Percentiles rank a stretch among this genome's conserved stretches.
Conservation (phyloP, 2,329 filamentous ascomycete species). For the Epichloe elymi region DNA sequence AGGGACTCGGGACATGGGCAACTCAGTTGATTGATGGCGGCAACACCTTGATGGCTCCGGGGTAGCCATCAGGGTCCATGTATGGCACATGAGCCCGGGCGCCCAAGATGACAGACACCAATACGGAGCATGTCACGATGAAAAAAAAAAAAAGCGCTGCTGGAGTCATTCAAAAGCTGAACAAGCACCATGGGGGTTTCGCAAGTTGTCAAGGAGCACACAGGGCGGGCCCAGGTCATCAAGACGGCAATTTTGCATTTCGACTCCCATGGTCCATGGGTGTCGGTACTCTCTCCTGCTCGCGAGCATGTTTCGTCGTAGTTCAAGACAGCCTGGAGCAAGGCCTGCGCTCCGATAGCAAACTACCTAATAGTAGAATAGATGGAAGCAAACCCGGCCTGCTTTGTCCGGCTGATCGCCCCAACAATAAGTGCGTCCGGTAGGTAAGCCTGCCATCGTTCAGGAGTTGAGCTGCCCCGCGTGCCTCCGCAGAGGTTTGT, state of each 20-base stretch:
- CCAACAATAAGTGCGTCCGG: slow-evolving; percentile 57
- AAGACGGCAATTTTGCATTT: no score
- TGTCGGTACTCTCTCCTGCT: background rate
- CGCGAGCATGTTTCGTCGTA: slow-evolving; percentile 10
- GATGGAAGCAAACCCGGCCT: slow-evolving; percentile 7
- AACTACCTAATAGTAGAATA: slow-evolving; percentile 3
- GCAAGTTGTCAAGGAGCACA: no score
- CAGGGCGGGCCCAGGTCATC: no score
- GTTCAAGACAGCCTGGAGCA: slow-evolving; percentile 13
- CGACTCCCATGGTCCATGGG: no score
- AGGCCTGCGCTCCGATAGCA: slow-evolving; percentile 15
- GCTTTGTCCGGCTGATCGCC: slow-evolving; percentile 69
- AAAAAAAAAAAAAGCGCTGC: no score
- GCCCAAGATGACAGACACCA: background rate
- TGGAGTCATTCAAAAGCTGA: no score
- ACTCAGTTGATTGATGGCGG: no score
- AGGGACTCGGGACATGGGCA: no score
- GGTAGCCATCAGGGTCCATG: slow-evolving; percentile 5
- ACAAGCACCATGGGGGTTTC: no score
- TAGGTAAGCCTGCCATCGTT: slow-evolving; percentile 44
- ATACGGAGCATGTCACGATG: no score
- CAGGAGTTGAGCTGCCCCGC: slow-evolving; percentile 19
- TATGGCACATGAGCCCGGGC: background rate
- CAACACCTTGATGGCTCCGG: slow-evolving; percentile 5
- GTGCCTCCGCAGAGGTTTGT: no score